Evolutionary conservation across 2,329 filamentous ascomycete species (phyloP), one percentile per base, ranked within the genome.

Genomic region (Alternaria arbusti): DNA sequence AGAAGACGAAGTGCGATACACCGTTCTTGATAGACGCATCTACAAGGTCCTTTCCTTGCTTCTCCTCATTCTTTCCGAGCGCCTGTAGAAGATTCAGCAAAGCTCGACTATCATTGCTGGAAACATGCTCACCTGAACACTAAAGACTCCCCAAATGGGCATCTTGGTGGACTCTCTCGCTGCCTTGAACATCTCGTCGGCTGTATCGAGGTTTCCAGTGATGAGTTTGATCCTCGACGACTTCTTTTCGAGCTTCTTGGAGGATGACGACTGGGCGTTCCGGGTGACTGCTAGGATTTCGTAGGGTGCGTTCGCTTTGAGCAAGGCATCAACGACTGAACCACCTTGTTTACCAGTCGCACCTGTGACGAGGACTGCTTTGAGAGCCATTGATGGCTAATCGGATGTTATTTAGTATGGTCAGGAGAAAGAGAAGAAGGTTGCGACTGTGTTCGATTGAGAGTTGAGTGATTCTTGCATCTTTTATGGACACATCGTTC

Each of bases 201-300:
- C 74, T 17, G 87, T 75, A 55, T 87, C 79, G 2, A 89, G 78
- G 61, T 89, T 80, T 1, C 87, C 87, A 55, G 86, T 78, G 4
- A 90, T 79, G 2, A 89, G 68, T 40, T 82, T 84, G 71, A 89
- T 83, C 17, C 82, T 84, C 12, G 79, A 56, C 0, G 82, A 84
- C 65, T 83, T 79, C 9, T 78, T 59, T 6, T 76, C 69, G 10
- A 88, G 82, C 22, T 79, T 82, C 70, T 87, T 81, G 2, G 87
- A 85, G 1, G 82, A 82, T 4, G 76, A 56, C 0, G 86, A 86
- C 36, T 79, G 72, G 1, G 82, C 68, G 66, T 88, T 81, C 59
- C 88, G 83, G 3, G 87, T 89, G 23, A 89, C 79, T 9, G 87
- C 88, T 10, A 88, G 80, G 45, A 89, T 86, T 15, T 85, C 79